Evolutionary conservation across 148 eudicot species (phyloP).

Genomic region (Fagopyrum homotropicum): DNA sequence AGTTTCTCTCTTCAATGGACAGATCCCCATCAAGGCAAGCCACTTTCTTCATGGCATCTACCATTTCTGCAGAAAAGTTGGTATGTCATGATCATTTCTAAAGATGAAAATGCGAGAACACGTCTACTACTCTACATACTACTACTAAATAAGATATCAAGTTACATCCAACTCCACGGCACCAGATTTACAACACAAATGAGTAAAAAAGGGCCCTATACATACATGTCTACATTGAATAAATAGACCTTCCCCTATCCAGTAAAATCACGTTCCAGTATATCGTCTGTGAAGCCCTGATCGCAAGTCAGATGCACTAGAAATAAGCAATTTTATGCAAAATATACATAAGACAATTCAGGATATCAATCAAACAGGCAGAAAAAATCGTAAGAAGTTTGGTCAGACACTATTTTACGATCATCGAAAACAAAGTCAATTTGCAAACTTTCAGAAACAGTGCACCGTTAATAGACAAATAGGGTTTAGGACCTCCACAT

Average conservation of each 20-base stretch:
- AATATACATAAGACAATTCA: not conserved
- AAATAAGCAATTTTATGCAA: not conserved
- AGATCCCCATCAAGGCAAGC: slow-evolving; percentile 24
- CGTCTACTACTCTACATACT: not conserved
- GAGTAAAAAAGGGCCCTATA: not conserved
- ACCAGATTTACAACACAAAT: no score
- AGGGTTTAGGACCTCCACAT: not conserved
- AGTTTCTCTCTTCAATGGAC: slow-evolving; percentile 33
- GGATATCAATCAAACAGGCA: not conserved
- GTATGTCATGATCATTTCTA: not conserved
- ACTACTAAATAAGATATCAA: not conserved
- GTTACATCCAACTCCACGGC: not conserved
- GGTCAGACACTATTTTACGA: not conserved
- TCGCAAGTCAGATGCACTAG: not conserved
- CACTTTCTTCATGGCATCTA: slow-evolving; percentile 12
- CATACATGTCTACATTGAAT: not conserved
- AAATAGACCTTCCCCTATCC: not conserved
- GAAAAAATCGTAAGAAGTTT: not conserved
- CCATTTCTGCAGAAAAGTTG: not conserved
- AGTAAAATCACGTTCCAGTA: not conserved
- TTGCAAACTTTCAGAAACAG: not conserved
- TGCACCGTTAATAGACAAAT: not conserved
- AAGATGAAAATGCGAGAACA: not conserved
- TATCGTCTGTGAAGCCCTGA: not conserved
- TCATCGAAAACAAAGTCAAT: not conserved